A percentile compares a stretch with the other conserved stretches of the same genome.
phyloP scores from a whole-genome alignment of 768 basidiomycete species.

The Naganishia vishniacii region DNA sequence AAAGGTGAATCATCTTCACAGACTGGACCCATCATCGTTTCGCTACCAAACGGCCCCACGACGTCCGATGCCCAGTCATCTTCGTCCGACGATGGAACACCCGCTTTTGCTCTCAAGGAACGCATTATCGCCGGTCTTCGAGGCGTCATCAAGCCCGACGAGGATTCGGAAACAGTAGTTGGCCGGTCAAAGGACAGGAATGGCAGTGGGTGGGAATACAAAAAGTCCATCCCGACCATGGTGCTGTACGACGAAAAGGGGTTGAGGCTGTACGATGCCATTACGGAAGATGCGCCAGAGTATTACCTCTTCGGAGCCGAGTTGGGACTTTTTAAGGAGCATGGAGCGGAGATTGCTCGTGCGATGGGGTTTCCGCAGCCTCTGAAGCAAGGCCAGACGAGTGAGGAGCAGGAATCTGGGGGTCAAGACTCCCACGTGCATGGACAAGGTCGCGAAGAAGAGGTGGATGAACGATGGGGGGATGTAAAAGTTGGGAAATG shows the following conservation, averaged over 20 bases:
- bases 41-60: not conserved
- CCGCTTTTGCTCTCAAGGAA: slow-evolving; percentile 3
- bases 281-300: slow-evolving; percentile 44
- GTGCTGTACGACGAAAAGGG: slow-evolving; percentile 83
- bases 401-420: slow-evolving; percentile 29
- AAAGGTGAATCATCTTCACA: not conserved
- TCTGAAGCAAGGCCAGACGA: slow-evolving; percentile 11
- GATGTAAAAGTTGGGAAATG: slow-evolving; percentile 52
- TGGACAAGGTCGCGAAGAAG: slow-evolving; percentile 21
- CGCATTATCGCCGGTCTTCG: slow-evolving; percentile 15
- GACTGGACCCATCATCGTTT: not conserved
- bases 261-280: slow-evolving; percentile 53
- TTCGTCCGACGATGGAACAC: not conserved
- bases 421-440: not conserved
- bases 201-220: slow-evolving; percentile 44
- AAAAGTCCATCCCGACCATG: slow-evolving; percentile 69
- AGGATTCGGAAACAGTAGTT: not conserved
- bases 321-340: slow-evolving; percentile 69
- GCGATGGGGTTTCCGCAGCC: slow-evolving; percentile 58
- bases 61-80: not conserved
- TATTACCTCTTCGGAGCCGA: slow-evolving; percentile 91
- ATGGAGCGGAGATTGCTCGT: slow-evolving; percentile 68
- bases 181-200: not conserved
- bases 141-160: slow-evolving; percentile 4
- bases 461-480: slow-evolving; percentile 46